Conservation (phyloP, 2,329 filamentous ascomycete species). For the Ceratocystis eucalypticola region DNA sequence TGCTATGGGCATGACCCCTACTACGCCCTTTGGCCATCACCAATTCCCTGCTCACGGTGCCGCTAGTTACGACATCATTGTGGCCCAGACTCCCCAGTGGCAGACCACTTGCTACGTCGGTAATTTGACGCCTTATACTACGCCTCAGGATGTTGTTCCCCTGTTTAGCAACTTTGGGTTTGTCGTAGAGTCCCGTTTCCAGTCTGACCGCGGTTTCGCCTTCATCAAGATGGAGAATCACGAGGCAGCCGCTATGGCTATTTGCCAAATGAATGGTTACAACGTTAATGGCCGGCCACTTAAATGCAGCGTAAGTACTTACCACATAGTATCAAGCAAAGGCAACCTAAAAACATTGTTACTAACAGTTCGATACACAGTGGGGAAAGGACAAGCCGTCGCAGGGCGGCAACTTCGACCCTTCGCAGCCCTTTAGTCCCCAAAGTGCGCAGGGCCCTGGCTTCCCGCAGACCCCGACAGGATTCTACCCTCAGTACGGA, state of each 20-base stretch:
- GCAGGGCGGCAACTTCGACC: conserved; percentile 63
- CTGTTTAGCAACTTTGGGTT: conserved; percentile 98
- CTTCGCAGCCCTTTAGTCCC: conserved; percentile 54
- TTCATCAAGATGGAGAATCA: conserved; percentile 99
- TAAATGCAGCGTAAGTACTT: conserved; percentile 85
- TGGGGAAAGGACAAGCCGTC: conserved; percentile 99
- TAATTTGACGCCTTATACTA: conserved; percentile 94
- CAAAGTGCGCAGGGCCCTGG: conserved; percentile 59
- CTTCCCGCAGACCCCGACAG: conserved; percentile 64
- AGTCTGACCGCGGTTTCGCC: conserved; percentile 92
- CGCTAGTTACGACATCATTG: conserved; percentile 94
- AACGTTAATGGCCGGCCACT: conserved; percentile 92
- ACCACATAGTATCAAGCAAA: not conserved
- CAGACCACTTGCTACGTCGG: conserved; percentile 98
- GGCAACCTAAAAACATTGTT: not conserved
- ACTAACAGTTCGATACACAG: conserved; percentile 37
- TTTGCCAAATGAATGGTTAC: conserved; percentile 95
- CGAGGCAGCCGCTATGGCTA: conserved; percentile 95
- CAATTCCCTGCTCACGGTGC: conserved; percentile 95
- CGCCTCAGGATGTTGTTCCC: conserved; percentile 90
- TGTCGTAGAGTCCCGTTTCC: conserved; percentile 93
- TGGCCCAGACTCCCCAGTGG: conserved; percentile 89
- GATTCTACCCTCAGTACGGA: conserved; percentile 89
- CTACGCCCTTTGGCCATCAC: conserved; percentile 89
- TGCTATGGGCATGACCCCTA: conserved; percentile 95